Conservation (phyloP, 805 yeast genomes). For the Metschnikowia kofuensis region DNA sequence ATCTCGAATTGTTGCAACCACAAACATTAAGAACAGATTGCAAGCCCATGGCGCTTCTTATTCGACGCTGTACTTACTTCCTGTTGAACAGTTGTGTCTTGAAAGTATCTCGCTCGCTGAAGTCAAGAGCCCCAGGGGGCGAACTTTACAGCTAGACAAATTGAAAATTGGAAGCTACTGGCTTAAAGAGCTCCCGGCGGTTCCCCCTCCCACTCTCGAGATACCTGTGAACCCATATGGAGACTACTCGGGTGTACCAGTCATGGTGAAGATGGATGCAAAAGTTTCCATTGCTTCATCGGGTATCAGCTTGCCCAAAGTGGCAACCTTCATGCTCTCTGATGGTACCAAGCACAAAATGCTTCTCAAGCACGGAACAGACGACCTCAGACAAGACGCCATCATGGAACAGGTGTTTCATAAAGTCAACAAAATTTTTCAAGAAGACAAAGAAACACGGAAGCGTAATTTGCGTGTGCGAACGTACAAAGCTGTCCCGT, state of each 20-base stretch:
- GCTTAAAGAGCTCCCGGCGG: constrained; percentile 44
- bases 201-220: constrained; percentile 69
- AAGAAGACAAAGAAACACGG: constrained; percentile 52
- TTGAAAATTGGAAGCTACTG: constrained; percentile 44
- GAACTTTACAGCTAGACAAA: constrained; percentile 29
- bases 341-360: constrained; percentile 60
- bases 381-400: constrained; percentile 92
- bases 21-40: constrained; percentile 43
- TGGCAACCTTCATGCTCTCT: constrained; percentile 51
- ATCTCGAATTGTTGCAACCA: constrained; percentile 48
- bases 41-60: constrained; percentile 22
- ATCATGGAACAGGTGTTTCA: constrained; percentile 97
- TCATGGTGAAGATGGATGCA: constrained; percentile 44
- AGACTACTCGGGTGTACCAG: constrained; percentile 44
- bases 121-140: constrained; percentile 36
- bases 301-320: constrained; percentile 88
- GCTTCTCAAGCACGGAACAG: constrained; percentile 80
- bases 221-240: constrained; percentile 42
- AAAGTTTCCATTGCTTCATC: constrained; percentile 63
- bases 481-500: constrained; percentile 86
- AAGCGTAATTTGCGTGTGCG: constrained; percentile 60
- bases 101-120: constrained; percentile 52
- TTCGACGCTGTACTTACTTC: constrained; percentile 30
- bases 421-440: constrained; percentile 71
- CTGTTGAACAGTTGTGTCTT: constrained; percentile 51